Percentiles rank a stretch among this genome's conserved stretches.
Conservation (phyloP, 2,329 filamentous ascomycete genomes). For the Metarhizium robertsii region DNA sequence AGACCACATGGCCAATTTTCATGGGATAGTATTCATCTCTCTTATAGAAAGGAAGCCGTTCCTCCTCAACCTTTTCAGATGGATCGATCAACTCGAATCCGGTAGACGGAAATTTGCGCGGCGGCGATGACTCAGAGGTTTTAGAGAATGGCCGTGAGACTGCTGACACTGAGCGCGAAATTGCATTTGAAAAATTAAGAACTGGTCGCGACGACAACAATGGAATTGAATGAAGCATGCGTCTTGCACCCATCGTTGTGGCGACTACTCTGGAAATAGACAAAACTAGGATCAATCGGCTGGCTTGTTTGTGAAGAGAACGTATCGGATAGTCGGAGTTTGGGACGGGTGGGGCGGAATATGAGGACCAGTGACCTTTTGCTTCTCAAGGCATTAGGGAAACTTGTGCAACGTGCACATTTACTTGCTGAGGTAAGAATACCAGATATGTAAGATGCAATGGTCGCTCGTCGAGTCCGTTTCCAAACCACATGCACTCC, state of each 20-base stretch:
- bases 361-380: too few relatives aligned
- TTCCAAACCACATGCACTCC: too few relatives aligned
- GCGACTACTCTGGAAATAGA: background rate
- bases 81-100: background rate
- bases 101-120: background rate
- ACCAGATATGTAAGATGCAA: too few relatives aligned
- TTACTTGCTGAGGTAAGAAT: too few relatives aligned
- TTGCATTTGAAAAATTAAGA: background rate
- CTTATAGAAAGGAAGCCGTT: slow-evolving; percentile 1
- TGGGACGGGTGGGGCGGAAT: too few relatives aligned
- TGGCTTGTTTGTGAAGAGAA: too few relatives aligned
- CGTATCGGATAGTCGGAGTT: too few relatives aligned
- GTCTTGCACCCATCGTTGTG: slow-evolving; percentile 1
- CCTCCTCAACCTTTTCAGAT: background rate
- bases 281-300: too few relatives aligned
- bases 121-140: background rate
- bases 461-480: too few relatives aligned
- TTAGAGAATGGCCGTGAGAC: slow-evolving; percentile 1
- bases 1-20: slow-evolving; percentile 1
- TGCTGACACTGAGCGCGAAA: background rate
- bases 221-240: background rate
- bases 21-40: slow-evolving; percentile 2
- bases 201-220: background rate
- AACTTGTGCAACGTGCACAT: too few relatives aligned
- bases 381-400: too few relatives aligned